Conservation (phyloP, 805 yeast species). For the Starmerella cellae region DNA sequence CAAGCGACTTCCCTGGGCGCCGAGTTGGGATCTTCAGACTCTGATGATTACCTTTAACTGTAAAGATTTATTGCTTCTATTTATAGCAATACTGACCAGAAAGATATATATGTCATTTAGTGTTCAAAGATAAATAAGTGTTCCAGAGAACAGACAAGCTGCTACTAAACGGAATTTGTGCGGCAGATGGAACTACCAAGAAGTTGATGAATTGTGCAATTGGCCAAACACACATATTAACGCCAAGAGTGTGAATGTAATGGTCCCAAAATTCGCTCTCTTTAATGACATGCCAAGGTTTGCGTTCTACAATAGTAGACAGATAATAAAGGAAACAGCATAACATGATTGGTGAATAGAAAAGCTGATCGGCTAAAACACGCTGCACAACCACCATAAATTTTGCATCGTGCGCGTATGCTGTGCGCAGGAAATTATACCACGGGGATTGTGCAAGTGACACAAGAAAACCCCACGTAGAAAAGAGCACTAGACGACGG, state of each 20-base stretch:
- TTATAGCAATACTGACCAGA: not conserved
- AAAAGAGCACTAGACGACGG: conserved; percentile 60
- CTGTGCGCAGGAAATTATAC: conserved; percentile 68
- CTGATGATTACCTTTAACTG: conserved; percentile 4
- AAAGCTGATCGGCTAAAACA: conserved; percentile 77
- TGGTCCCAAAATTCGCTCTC: conserved; percentile 45
- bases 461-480: conserved; percentile 75
- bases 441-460: conserved; percentile 78
- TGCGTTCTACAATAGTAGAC: conserved; percentile 65
- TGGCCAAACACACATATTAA: conserved; percentile 90
- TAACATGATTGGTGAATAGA: conserved; percentile 77
- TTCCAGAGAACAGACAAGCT: conserved; percentile 87
- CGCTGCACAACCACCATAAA: conserved; percentile 67
- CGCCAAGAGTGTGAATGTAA: conserved; percentile 45
- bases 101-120: conserved; percentile 21
- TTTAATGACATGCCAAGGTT: conserved; percentile 49
- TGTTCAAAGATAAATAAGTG: conserved; percentile 73
- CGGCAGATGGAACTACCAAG: conserved; percentile 56
- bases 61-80: not conserved
- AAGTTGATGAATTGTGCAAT: conserved; percentile 69
- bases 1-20: conserved; percentile 10
- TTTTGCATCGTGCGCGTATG: conserved; percentile 65
- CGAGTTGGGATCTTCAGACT: conserved; percentile 4
- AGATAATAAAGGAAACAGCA: conserved; percentile 73
- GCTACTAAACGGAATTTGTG: conserved; percentile 86